Evolutionary conservation across 2,329 filamentous ascomycete genomes (phyloP), one percentile per base, ranked within the genome.

Genomic region (Xylaria sp.): DNA sequence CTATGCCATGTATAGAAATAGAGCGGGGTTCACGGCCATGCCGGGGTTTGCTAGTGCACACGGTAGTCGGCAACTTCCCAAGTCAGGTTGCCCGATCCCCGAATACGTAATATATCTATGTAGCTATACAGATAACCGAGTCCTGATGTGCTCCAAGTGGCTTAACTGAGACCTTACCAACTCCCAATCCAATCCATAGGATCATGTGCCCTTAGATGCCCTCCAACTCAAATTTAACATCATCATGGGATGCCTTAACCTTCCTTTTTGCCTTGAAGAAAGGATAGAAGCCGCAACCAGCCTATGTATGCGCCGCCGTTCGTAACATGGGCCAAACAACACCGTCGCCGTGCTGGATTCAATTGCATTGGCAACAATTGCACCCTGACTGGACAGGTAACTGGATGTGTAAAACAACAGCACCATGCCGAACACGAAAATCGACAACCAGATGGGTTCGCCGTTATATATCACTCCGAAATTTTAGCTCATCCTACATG

Each of bases 71-170:
- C n/a, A 62, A n/a, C 45, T 59, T 64, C 67, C 67, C 39, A 66
- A 69, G 47, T 66, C 1, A 69, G 67, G 67, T 45, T 63, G 47
- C 53, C 67, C 67, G 66, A 68, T 24, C n/a, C n/a, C 64, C 53
- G 64, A 54, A 7, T 45, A 50, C 42, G 39, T 42, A 42, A 17
- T 14, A 17, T 19, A 39, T 21, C 47, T 53, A 61, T 12, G 1
- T 61, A 53, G 27, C 4, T 42, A 42, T 42, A 42, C 39, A 42
- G 39, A 42, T 42, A 42, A 42, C 39, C 39, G 48, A 51, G 19
- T 14, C 48, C 48, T 9, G 57, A 17, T 14, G 14, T 17, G 39
- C 39, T 42, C 39, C 39, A 42, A 42, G 2, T 42, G 11, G 14
- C 17, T 42, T 42, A 42, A 42, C 39, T 17, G 39, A 14, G 17